phyloP scores from a whole-genome alignment of 257 asterid genomes.

The Lithospermum erythrorhizon region DNA sequence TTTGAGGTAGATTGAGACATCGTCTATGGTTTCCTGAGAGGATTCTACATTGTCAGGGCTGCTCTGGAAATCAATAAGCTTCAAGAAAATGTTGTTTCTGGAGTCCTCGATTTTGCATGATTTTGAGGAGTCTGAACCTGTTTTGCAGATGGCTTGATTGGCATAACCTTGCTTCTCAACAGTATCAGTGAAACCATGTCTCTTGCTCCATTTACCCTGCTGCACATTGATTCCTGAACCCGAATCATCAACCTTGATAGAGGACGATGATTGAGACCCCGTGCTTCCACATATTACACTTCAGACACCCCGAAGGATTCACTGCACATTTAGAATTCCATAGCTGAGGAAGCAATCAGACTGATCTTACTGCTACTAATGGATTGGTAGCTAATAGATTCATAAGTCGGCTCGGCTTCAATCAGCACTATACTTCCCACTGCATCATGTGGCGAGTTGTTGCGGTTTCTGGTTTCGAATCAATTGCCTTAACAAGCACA shows the following conservation, averaged over 20 bases:
- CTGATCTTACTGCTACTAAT: constrained; percentile 5
- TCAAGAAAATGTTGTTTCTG: constrained; percentile 24
- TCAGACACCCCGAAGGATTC: constrained; percentile 24
- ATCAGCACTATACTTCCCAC: constrained; percentile 31
- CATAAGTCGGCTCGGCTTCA: constrained; percentile 25
- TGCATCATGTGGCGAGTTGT: constrained; percentile 25
- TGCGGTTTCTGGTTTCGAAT: constrained; percentile 14
- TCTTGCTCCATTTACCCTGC: constrained; percentile 12
- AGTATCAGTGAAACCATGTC: constrained; percentile 6
- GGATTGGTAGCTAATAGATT: constrained; percentile 15
- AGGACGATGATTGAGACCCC: constrained; percentile 35
- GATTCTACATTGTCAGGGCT: constrained; percentile 32
- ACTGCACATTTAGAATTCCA: constrained; percentile 58
- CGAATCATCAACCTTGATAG: constrained; percentile 27
- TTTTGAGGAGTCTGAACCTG: constrained; percentile 23
- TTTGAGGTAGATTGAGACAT: constrained; percentile 25
- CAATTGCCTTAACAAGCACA: constrained; percentile 16
- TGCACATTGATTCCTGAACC: constrained; percentile 18
- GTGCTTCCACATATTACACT: constrained; percentile 25
- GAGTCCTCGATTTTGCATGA: constrained; percentile 31
- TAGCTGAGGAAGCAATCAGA: constrained; percentile 42
- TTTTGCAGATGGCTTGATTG: constrained; percentile 11
- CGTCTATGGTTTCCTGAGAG: constrained; percentile 19
- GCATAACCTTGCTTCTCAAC: constrained; percentile 12
- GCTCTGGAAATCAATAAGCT: constrained; percentile 32